A percentile compares a stretch with the other conserved stretches of the same genome.
Evolutionary conservation across 108 stramenopile genomes (phyloP).

Genomic region (Skeletonema menzelii): DNA sequence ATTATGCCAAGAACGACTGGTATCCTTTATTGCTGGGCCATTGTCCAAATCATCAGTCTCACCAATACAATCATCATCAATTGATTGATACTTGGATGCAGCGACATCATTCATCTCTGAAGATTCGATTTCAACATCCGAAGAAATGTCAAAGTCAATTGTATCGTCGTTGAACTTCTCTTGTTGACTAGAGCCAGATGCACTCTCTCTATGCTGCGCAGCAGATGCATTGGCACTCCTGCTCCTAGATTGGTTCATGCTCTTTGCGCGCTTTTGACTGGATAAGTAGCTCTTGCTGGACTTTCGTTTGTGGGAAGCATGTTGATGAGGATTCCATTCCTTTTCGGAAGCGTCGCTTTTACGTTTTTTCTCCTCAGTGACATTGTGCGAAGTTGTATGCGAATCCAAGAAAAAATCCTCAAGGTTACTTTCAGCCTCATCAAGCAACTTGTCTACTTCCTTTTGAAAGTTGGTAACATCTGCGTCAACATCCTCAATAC

Average conservation of each 20-base stretch:
- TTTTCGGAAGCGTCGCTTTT: background rate
- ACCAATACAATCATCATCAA: slow-evolving; percentile 21
- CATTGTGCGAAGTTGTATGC: background rate
- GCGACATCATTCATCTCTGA: background rate
- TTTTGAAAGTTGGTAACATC: background rate
- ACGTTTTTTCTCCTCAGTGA: background rate
- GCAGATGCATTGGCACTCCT: background rate
- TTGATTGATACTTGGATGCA: background rate
- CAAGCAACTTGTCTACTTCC: background rate
- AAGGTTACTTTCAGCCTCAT: background rate
- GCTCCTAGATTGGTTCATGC: background rate
- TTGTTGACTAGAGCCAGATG: background rate
- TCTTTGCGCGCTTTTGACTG: background rate
- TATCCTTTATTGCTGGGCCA: background rate
- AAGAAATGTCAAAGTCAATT: background rate
- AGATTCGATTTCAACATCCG: background rate
- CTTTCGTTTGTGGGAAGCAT: slow-evolving; percentile 35
- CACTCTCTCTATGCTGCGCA: background rate
- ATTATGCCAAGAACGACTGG: slow-evolving; percentile 1
- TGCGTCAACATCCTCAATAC: background rate
- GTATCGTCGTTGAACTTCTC: background rate
- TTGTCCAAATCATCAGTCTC: slow-evolving; percentile 31
- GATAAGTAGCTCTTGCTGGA: background rate
- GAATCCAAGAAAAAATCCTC: background rate
- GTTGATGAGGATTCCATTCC: slow-evolving; percentile 32